Evolutionary conservation across 352 stramenopile genomes (phyloP).

Genomic region (Phytopythium boreale): DNA sequence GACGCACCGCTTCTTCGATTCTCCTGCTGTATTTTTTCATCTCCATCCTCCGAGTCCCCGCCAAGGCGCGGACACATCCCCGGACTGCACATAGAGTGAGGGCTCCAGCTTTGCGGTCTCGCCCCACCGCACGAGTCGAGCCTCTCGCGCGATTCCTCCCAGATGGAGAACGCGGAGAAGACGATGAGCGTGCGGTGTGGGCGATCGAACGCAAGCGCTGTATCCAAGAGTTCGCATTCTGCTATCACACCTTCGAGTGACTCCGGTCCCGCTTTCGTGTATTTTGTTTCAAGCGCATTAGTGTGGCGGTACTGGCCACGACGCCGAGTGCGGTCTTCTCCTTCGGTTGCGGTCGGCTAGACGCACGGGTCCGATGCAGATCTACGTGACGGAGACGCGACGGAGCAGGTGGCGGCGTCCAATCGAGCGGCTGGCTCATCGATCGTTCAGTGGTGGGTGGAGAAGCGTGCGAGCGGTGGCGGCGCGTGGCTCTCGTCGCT

Average conservation of each 20-base stretch:
- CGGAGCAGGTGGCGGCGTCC: background rate
- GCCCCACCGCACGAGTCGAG: background rate
- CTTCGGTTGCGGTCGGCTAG: background rate
- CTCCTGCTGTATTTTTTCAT: constrained; percentile 1
- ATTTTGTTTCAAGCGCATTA: background rate
- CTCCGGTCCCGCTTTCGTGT: background rate
- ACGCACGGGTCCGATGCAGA: background rate
- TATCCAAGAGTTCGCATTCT: background rate
- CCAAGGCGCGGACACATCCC: background rate
- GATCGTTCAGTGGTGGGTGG: background rate
- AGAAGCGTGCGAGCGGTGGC: background rate
- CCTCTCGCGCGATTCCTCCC: background rate
- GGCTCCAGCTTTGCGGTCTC: background rate
- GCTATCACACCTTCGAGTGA: background rate
- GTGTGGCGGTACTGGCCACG: background rate
- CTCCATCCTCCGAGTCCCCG: background rate
- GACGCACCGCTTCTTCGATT: background rate
- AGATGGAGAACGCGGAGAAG: background rate
- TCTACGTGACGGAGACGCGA: background rate
- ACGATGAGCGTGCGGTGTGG: background rate
- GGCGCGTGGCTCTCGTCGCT: background rate
- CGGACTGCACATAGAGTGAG: background rate
- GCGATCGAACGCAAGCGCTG: background rate
- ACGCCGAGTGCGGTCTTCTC: background rate
- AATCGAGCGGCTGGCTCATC: background rate